Evolutionary conservation across 352 stramenopile genomes (phyloP), one percentile per base, ranked within the genome.

Genomic region (Globisporangium nagaii): DNA sequence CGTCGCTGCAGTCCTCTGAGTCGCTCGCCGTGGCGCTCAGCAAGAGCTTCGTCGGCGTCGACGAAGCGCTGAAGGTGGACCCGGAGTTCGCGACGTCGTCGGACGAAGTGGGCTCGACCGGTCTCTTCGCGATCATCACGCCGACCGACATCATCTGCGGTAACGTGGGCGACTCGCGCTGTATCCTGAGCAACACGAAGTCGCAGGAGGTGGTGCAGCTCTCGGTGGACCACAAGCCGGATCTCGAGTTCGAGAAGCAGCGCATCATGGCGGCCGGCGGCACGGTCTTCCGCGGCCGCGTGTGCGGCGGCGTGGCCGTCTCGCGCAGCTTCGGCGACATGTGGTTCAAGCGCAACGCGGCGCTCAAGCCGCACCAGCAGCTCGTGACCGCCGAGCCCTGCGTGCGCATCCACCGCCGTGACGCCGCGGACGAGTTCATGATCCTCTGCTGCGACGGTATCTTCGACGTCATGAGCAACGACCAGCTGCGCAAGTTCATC

Each of bases 391-490:
- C 84, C 6, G 84, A 95, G 62, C 84, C 84, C 2, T 93, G 80
- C 52, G 72, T 95, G 45, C 79, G 79, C 31, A 79, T 92, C 54
- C 81, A 91, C 42, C 68, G 63, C 20, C 84, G 82, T 20, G 70
- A 87, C 50, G 20, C 72, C 5, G 70, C 93, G 4, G 92, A 98
- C 62, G 86, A 98, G 66, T 97, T 97, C 58, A 70, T 98, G 15
- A 70, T 97, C 48, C 73, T 98, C 15, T 88, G 80, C 42, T 98
- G 90, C 57, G 93, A 98, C 58, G 93, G 93, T 52, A 92, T 98
- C 52, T 98, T 90, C 70, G 93, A 98, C 58, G 93, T 98, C 30
- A 97, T 98, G 86, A 93, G 74, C 61, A 96, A 97, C 65, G 85
- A 98, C 65, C 87, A 98, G 69, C 70, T 93, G 49, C 82, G 91